Base-by-base conservation (phyloP, 371 early-diverging fungal species). In the Saksenaea oblongispora region DNA sequence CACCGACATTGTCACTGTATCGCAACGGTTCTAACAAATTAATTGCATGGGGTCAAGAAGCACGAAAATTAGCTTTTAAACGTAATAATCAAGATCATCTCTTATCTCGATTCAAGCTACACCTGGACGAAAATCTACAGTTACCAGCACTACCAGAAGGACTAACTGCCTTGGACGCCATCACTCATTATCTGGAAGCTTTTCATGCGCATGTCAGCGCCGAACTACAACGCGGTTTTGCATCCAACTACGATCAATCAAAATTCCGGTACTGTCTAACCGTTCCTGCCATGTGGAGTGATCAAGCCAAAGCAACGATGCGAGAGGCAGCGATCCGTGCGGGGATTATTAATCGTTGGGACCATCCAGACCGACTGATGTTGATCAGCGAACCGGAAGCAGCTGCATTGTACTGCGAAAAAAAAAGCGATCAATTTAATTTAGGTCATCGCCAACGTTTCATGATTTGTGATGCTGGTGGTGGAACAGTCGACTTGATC, bases 381-480 rank as follows among this genome's bases (percentile, higher is more conserved):
- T 65, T 86, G 24, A 80, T 86, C 58, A 81, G 82, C 57, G 84
- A 84, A 54, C 84, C 76, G 14, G 75, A 75, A 59, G 75, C 79
- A 26, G 75, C 79, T 28, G 79, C 80, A 0, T 62, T 80, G 31
- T 80, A 77, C 54, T 80, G 81, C 65, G 81, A 80, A 63, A 76
- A 76, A 54, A 78, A 80, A 31, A 74, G 76, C 35, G 81, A 78
- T 14, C 81, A 78, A 39, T 80, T 78, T 54, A 77, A 78, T 39
- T 59, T 80, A 13, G 78, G 77, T 10, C 78, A 78, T 61, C 74
- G 73, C 26, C 78, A 78, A 51, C 76, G 78, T 13, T 87, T 87
- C 67, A 84, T 87, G 80, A 85, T 87, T 55, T 84, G 84, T 63
- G 87, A 87, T 72, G 86, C 86, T 34, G 87, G 87, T 65, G 87